Evolutionary conservation across 2,329 filamentous ascomycete genomes (phyloP).

Genomic region (Pseudogymnoascus sp.): DNA sequence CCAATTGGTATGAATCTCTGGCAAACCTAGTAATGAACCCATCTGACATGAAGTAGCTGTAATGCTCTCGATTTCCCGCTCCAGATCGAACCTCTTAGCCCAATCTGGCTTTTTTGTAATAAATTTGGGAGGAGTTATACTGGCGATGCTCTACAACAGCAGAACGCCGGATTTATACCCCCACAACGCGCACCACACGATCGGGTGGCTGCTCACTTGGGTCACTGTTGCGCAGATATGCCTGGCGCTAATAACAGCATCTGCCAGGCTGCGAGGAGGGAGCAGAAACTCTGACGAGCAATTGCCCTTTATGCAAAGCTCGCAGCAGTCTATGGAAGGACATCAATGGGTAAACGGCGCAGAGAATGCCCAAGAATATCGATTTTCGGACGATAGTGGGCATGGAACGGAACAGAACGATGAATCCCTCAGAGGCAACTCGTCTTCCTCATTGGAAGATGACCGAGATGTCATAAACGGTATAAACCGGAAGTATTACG

Average conservation of each 20-base stretch:
- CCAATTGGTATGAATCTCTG: constrained; percentile 50
- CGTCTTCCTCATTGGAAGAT: constrained; percentile 51
- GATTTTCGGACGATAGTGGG: constrained; percentile 63
- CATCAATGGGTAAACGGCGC: constrained; percentile 38
- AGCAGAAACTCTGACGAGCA: constrained; percentile 38
- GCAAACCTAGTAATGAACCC: not conserved
- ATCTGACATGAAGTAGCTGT: constrained; percentile 36
- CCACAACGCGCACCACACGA: constrained; percentile 73
- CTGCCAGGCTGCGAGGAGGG: constrained; percentile 20
- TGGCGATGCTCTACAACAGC: constrained; percentile 66
- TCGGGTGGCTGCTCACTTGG: constrained; percentile 77
- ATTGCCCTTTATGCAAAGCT: constrained; percentile 55
- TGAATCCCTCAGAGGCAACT: constrained; percentile 57
- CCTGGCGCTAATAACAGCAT: constrained; percentile 35
- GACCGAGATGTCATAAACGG: constrained; percentile 28
- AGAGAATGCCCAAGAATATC: constrained; percentile 22
- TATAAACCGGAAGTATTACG: not conserved
- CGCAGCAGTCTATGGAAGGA: constrained; percentile 46
- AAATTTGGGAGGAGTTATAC: constrained; percentile 56
- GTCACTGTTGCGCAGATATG: constrained; percentile 62
- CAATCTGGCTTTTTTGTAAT: constrained; percentile 61
- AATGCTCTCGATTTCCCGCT: constrained; percentile 77
- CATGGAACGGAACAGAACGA: constrained; percentile 64
- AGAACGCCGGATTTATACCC: constrained; percentile 79
- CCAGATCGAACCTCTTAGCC: constrained; percentile 59